Evolutionary conservation across 257 asterid species (phyloP).

Genomic region (Solanum pinnatisectum): DNA sequence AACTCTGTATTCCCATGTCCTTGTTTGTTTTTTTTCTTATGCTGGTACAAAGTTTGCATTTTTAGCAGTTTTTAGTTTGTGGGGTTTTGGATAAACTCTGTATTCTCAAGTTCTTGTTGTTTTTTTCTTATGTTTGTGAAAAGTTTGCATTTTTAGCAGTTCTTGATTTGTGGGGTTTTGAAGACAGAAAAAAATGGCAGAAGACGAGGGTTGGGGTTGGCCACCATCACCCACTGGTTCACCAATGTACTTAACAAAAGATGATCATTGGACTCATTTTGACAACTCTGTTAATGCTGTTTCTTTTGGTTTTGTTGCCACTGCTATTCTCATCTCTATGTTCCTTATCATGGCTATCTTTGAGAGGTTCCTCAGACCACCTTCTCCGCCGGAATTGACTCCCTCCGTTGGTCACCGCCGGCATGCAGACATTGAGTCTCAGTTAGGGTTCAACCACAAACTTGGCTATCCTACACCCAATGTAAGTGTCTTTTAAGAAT

Average conservation of each 20-base stretch:
- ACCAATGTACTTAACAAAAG: conserved; percentile 45
- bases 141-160: neutral
- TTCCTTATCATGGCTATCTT: conserved; percentile 90
- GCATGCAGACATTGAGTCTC: conserved; percentile 46
- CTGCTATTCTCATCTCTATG: conserved; percentile 89
- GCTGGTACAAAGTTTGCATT: neutral
- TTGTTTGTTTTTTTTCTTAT: neutral
- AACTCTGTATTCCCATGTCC: neutral
- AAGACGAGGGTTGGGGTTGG: conserved; percentile 50
- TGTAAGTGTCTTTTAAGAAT: conserved; percentile 28
- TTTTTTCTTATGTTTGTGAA: neutral
- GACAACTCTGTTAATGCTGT: conserved; percentile 86
- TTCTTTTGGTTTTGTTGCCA: conserved; percentile 90
- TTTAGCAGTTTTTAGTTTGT: neutral
- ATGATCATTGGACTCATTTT: conserved; percentile 82
- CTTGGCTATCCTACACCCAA: conserved; percentile 56
- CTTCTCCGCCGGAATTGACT: conserved; percentile 45
- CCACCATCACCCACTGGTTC: conserved; percentile 44
- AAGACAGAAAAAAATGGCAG: conserved; percentile 36
- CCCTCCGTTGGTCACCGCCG: conserved; percentile 29
- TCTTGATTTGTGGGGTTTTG: neutral
- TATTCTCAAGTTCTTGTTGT: neutral
- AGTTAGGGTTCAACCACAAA: conserved; percentile 35
- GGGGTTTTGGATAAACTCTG: neutral
- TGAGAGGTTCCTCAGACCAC: conserved; percentile 65